Conservation (phyloP, 768 basidiomycete species). For the Rhodotorula kratochvilovae region DNA sequence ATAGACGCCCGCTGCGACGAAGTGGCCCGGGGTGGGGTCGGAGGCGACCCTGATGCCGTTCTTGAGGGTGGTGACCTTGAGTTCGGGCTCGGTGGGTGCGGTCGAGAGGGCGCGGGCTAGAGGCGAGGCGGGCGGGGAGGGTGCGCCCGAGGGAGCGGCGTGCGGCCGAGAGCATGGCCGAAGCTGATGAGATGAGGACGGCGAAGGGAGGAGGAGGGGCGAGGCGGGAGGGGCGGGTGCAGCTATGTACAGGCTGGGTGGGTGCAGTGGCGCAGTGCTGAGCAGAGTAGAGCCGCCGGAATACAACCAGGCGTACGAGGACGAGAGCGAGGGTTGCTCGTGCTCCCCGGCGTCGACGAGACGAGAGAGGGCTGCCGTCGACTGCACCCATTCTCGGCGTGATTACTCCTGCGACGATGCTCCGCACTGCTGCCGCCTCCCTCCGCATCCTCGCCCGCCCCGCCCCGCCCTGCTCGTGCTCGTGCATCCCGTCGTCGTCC, state of each 20-base stretch:
- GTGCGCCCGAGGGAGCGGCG: background rate
- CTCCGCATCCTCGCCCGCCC: background rate
- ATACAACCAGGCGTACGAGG: too few species aligned
- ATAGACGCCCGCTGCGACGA: slow-evolving; percentile 87
- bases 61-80: slow-evolving; percentile 68
- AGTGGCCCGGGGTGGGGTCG: slow-evolving; percentile 84
- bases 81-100: background rate
- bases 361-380: too few species aligned
- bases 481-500: background rate
- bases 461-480: background rate
- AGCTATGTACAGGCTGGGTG: background rate
- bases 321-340: too few species aligned
- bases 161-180: slow-evolving; percentile 8
- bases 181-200: background rate
- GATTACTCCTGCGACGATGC: too few species aligned
- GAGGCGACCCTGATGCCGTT: slow-evolving; percentile 91
- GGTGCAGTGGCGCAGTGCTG: background rate
- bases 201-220: background rate
- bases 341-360: too few species aligned
- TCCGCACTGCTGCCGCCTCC: background rate
- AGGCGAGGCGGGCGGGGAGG: background rate
- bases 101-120: slow-evolving; percentile 5
- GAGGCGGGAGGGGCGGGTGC: background rate
- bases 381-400: too few species aligned
- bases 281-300: too few species aligned